Conservation (phyloP, 1,284 basidiomycete genomes). For the Leucoagaricus sp. region DNA sequence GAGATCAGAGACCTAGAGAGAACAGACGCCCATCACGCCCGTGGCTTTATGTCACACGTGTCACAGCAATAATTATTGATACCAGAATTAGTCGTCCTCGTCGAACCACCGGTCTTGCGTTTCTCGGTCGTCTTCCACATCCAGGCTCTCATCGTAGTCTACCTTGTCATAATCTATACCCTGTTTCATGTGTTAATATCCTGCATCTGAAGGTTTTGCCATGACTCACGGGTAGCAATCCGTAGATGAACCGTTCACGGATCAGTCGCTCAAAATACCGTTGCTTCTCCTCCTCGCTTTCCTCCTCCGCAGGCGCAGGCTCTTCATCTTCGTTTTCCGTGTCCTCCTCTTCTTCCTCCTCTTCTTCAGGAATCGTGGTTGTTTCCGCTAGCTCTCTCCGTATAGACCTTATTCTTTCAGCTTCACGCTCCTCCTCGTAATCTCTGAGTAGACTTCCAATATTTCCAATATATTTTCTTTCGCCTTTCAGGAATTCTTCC, state of each 20-base stretch:
- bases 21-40: slow-evolving; percentile 22
- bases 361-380: slow-evolving; percentile 65
- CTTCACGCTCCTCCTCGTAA: slow-evolving; percentile 76
- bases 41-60: slow-evolving; percentile 17
- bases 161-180: slow-evolving; percentile 68
- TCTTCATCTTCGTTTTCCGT: slow-evolving; percentile 27
- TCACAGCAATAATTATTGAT: slow-evolving; percentile 16
- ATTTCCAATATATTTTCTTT: slow-evolving; percentile 64
- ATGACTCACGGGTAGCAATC: slow-evolving; percentile 63
- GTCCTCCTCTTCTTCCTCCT: slow-evolving; percentile 57
- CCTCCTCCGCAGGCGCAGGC: slow-evolving; percentile 21
- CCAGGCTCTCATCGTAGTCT: slow-evolving; percentile 77
- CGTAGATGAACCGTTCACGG: slow-evolving; percentile 74
- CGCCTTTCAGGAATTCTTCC: slow-evolving; percentile 59
- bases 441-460: slow-evolving; percentile 62
- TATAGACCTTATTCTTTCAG: slow-evolving; percentile 53
- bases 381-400: slow-evolving; percentile 45
- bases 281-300: slow-evolving; percentile 49
- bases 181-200: slow-evolving; percentile 36
- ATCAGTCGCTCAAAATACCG: slow-evolving; percentile 58
- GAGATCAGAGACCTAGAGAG: slow-evolving; percentile 21
- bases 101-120: slow-evolving; percentile 78
- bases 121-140: slow-evolving; percentile 59
- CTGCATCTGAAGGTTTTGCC: not conserved
- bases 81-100: slow-evolving; percentile 58